Evolutionary conservation across 176 grass and related monocot genomes (phyloP).

Genomic region (bread wheat (Triticum aestivum)): IWGSC_CS_RefSeq_v2.1 NC_057810.1:697240571-697241070

Average conservation of each 20-base stretch:
- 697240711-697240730: constrained; percentile 52
- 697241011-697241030: too few species aligned
- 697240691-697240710: too few species aligned
- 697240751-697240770: constrained; percentile 46
- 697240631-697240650: too few species aligned
- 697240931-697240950: constrained; percentile 59
- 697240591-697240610: too few species aligned
- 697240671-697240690: too few species aligned
- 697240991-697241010: too few species aligned
- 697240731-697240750: constrained; percentile 57
- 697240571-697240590: too few species aligned
- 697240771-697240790: constrained; percentile 45
- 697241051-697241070: too few species aligned
- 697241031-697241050: too few species aligned
- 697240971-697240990: not conserved
- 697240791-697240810: constrained; percentile 24
- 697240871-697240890: constrained; percentile 23
- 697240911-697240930: constrained; percentile 65
- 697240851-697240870: not conserved
- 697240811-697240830: not conserved
- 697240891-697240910: constrained; percentile 54
- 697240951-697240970: constrained; percentile 8
- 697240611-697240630: too few species aligned
- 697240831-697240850: not conserved
- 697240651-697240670: too few species aligned